phyloP scores from a whole-genome alignment of 2,329 filamentous ascomycete genomes.

The Venturia nashicola region DNA sequence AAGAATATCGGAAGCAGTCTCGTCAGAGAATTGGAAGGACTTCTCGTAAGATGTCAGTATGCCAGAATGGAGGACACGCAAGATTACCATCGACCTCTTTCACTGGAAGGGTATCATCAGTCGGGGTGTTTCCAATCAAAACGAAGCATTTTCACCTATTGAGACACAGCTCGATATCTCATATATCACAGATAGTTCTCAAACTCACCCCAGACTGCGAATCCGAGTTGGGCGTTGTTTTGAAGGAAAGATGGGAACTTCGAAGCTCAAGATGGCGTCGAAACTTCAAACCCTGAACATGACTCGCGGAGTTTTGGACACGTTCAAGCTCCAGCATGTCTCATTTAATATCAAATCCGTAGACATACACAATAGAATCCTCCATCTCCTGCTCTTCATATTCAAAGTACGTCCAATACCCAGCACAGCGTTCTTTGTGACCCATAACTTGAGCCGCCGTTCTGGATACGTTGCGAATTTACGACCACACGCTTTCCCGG shows the following conservation, averaged over 20 bases:
- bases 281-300: background rate
- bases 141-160: no score
- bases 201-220: no score
- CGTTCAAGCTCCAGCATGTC: background rate
- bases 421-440: background rate
- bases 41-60: background rate
- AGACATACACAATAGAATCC: background rate
- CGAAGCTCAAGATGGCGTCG: background rate
- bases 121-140: no score
- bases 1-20: no score
- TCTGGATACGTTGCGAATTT: background rate
- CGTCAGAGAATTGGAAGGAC: no score
- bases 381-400: background rate
- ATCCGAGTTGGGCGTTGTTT: background rate
- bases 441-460: background rate
- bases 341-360: background rate
- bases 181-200: no score
- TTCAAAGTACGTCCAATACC: background rate
- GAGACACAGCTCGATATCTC: no score
- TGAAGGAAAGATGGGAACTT: background rate
- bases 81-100: no score
- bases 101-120: no score
- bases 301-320: conserved; percentile 2
- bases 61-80: background rate
- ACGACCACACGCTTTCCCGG: background rate